Evolutionary conservation across 2,329 filamentous ascomycete genomes (phyloP).

Genomic region (Furcasterigmium sp.): DNA sequence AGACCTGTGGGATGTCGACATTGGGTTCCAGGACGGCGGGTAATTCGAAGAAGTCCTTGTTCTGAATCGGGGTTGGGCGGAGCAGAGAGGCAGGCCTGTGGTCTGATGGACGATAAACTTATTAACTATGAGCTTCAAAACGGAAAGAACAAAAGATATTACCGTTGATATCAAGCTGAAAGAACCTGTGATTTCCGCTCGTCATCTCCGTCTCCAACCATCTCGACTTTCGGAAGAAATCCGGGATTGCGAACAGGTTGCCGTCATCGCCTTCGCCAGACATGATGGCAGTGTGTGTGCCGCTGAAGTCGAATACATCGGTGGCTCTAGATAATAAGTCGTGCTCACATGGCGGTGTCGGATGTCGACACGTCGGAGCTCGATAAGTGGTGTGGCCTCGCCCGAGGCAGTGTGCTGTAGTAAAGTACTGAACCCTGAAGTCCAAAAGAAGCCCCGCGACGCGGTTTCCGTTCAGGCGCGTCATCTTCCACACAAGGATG

Average conservation of each 20-base stretch:
- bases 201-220: conserved; percentile 32
- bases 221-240: conserved; percentile 53
- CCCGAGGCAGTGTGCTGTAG: no score
- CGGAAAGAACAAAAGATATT: no score
- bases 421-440: no score
- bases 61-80: conserved; percentile 7
- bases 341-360: background rate
- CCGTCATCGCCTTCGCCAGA: conserved; percentile 36
- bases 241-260: conserved; percentile 54
- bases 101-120: conserved; percentile 10
- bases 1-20: no score
- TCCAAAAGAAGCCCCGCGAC: no score
- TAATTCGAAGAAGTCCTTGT: conserved; percentile 37
- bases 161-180: conserved; percentile 33
- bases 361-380: background rate
- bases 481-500: no score
- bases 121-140: no score
- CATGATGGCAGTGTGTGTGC: conserved; percentile 19
- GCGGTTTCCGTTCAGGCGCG: no score
- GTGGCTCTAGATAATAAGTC: background rate
- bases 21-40: conserved; percentile 16
- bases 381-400: no score
- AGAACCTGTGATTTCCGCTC: conserved; percentile 30
- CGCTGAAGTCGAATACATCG: background rate
- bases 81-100: conserved; percentile 1